Evolutionary conservation across 495 filamentous ascomycete species (phyloP).

Genomic region (Xylona heveae): DNA sequence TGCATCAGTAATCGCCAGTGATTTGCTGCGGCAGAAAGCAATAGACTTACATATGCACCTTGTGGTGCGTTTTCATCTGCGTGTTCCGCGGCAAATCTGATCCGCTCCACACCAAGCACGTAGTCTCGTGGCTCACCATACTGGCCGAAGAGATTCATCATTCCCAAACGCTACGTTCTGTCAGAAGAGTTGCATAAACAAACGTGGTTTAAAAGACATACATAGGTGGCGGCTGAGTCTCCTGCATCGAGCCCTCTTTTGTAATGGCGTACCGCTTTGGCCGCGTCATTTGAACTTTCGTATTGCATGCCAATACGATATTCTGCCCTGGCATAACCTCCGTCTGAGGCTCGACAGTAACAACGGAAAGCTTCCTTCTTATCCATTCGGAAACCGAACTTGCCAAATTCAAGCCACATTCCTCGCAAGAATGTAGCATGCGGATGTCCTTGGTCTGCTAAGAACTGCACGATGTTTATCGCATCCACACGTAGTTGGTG

Average conservation of each 20-base stretch:
- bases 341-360: conserved; percentile 69
- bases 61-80: conserved; percentile 96
- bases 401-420: conserved; percentile 97
- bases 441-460: conserved; percentile 80
- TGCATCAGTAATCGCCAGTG: conserved; percentile 1
- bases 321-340: conserved; percentile 82
- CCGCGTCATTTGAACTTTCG: conserved; percentile 75
- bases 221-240: conserved; percentile 87
- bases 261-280: conserved; percentile 83
- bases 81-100: conserved; percentile 60
- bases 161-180: conserved; percentile 46
- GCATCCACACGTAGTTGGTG: conserved; percentile 76
- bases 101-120: conserved; percentile 53
- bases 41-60: conserved; percentile 55
- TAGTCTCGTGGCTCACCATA: conserved; percentile 74
- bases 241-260: conserved; percentile 48
- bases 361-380: conserved; percentile 83
- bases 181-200: conserved; percentile 4
- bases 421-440: conserved; percentile 87
- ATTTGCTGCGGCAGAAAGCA: conserved; percentile 5
- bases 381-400: conserved; percentile 72
- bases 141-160: conserved; percentile 93
- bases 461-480: conserved; percentile 71
- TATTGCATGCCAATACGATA: conserved; percentile 98
- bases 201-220: conserved; percentile 13